Evolutionary conservation across 2,329 filamentous ascomycete genomes (phyloP).

Genomic region (Verticillium isaacii): DNA sequence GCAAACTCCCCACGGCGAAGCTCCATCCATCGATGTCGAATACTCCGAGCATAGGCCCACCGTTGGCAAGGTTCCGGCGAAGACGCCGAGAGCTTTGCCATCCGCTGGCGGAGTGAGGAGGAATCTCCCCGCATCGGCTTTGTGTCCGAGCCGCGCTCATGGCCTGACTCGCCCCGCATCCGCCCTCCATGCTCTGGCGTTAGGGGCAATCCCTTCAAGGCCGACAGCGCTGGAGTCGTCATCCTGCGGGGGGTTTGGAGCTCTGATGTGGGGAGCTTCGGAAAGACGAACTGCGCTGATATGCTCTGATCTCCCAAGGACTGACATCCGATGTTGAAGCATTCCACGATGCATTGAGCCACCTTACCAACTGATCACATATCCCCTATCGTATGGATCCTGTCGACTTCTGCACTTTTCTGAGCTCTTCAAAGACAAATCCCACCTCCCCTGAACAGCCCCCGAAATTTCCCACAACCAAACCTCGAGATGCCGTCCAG

Average conservation of each 20-base stretch:
- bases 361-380: no score
- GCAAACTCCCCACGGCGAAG: no score
- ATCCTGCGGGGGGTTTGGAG: background rate
- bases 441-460: no score
- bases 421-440: background rate
- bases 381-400: no score
- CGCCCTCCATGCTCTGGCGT: background rate
- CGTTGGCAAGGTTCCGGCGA: background rate
- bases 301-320: no score
- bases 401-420: no score
- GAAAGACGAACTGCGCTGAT: background rate
- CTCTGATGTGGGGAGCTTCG: background rate
- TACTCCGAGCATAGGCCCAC: no score
- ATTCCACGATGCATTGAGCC: no score
- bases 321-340: no score
- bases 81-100: background rate
- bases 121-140: background rate
- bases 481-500: slow-evolving; percentile 19
- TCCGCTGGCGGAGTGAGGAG: background rate
- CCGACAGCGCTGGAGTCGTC: background rate
- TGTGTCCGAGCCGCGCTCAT: background rate
- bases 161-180: background rate
- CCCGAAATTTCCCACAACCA: background rate
- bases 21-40: no score
- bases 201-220: background rate